Evolutionary conservation across 352 stramenopile genomes (phyloP).

Genomic region (Thalassiosira ordinaria): DNA sequence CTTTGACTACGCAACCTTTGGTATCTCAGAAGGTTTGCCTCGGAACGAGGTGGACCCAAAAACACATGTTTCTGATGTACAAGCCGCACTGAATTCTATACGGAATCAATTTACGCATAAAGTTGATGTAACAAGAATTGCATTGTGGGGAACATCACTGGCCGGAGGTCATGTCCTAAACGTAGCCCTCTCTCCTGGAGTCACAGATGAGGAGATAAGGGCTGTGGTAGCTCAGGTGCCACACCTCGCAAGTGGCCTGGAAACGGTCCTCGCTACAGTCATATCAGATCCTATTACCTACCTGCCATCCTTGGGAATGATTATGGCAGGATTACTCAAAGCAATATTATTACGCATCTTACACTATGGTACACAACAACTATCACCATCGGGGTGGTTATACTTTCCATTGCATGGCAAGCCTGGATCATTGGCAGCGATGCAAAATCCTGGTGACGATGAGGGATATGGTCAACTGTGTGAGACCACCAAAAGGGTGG

Average conservation of each 20-base stretch:
- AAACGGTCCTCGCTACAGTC: slow-evolving; percentile 23
- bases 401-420: slow-evolving; percentile 43
- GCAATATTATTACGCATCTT: neutral
- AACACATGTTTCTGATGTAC: slow-evolving; percentile 27
- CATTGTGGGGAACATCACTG: slow-evolving; percentile 43
- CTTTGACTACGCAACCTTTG: slow-evolving; percentile 56
- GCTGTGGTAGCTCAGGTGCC: slow-evolving; percentile 38
- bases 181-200: no score
- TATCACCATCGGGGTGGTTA: neutral
- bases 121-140: slow-evolving; percentile 35
- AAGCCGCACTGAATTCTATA: slow-evolving; percentile 19
- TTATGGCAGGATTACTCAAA: neutral
- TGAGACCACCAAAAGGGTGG: neutral
- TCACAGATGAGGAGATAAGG: slow-evolving; percentile 21
- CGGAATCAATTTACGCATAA: neutral
- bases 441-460: slow-evolving; percentile 53
- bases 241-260: slow-evolving; percentile 17
- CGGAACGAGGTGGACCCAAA: slow-evolving; percentile 26
- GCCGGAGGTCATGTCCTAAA: slow-evolving; percentile 44
- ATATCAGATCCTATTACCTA: neutral
- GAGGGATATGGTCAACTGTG: slow-evolving; percentile 33
- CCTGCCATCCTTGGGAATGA: no score
- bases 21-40: slow-evolving; percentile 19
- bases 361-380: neutral
- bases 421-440: slow-evolving; percentile 35